Base-by-base conservation (phyloP, 2,329 filamentous ascomycete genomes). In the Lanzia echinophila region DNA sequence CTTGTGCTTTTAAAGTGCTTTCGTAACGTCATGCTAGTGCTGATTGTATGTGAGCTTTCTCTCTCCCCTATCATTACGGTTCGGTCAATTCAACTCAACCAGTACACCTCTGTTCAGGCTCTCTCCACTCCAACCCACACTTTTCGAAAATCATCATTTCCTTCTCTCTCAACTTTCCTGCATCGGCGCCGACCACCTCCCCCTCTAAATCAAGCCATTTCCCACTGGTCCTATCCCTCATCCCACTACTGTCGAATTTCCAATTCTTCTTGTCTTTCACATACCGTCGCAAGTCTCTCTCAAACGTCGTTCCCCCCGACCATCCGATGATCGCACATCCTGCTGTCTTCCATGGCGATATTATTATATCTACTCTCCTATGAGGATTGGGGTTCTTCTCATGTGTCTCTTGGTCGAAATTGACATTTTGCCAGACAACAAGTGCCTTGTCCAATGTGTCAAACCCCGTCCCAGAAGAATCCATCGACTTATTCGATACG, bases 241-340 rank as follows among this genome's bases (percentile, higher is more conserved):
- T 81, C 0, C 94, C 94, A 64, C 88, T 95, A 58, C 87, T 94
- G 67, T 96, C 91, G 66, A 97, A 97, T 68, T 94, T 95, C 77
- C 89, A 85, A 0, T 75, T 75, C 63, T 81, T 84, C 54, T 79
- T 75, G 36, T 83, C 77, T 69, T 88, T 91, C 57, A 86, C 89
- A 70, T 92, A 95, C 33, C 85, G 75, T 39, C 92, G 76, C 51
- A 97, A 68, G 68, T 97, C 94, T 22, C 92, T 77, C 73, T 96
- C 83, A 62, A 96, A 97, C 0, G 90, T 96, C 0, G 86, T 95
- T 1, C 84, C 92, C 1, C 90, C 88, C 15, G 82, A 86, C 94
- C 92, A 97, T 1, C 90, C 91, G 17, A 92, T 72, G 3, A 97
- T 78, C 0, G 91, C 92, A 62, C 90, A 96, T 0, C 94, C 92